Evolutionary conservation across 2,329 filamentous ascomycete genomes (phyloP).

Genomic region (Byssothecium circinans): DNA sequence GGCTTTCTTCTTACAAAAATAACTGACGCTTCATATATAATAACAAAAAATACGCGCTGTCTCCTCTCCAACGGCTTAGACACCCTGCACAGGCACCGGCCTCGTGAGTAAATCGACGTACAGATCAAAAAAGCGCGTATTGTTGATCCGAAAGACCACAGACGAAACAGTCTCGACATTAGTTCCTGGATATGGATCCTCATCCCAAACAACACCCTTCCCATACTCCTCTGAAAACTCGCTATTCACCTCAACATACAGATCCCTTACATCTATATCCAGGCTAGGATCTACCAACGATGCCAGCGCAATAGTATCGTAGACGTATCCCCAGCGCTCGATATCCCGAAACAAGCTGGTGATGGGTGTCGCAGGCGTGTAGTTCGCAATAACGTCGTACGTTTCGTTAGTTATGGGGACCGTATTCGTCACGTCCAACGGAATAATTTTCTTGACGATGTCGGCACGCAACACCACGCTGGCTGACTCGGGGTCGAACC

Average conservation of each 20-base stretch:
- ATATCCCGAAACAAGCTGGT: neutral
- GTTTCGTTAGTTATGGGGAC: neutral
- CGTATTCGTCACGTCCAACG: neutral
- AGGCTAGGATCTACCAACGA: neutral
- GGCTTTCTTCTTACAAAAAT: too few species aligned
- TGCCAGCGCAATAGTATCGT: conserved; percentile 1
- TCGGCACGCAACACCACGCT: conserved; percentile 54
- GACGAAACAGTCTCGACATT: neutral
- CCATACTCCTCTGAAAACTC: too few species aligned
- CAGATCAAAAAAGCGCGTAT: neutral
- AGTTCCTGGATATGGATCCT: neutral
- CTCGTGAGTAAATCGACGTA: neutral
- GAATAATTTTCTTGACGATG: conserved; percentile 45
- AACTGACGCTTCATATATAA: too few species aligned
- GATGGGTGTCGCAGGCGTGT: neutral
- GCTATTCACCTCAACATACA: neutral
- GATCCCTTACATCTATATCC: neutral
- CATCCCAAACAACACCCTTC: neutral
- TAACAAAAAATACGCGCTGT: too few species aligned
- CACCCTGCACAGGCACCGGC: neutral
- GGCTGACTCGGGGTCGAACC: conserved; percentile 54
- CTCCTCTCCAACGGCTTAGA: too few species aligned
- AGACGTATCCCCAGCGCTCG: neutral
- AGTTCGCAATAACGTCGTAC: neutral
- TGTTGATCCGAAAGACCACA: neutral